Conservation (phyloP, 352 stramenopile species). For the Pythium brachiatum region DNA sequence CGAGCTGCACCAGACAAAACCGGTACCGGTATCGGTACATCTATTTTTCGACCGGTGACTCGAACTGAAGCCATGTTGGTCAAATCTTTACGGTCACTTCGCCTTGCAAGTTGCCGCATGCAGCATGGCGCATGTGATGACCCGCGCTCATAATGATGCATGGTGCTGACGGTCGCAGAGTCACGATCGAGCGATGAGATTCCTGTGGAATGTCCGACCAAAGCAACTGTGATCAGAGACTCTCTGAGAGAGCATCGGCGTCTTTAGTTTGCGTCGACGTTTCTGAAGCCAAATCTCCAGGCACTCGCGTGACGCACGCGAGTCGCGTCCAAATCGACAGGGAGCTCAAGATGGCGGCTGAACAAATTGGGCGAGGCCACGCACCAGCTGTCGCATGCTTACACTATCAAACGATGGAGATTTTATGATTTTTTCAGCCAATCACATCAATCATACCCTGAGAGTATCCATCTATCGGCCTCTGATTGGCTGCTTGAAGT, state of each 20-base stretch:
- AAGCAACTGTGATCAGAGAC: background rate
- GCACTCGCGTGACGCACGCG: background rate
- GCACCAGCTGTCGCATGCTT: conserved; percentile 15
- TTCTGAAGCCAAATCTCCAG: background rate
- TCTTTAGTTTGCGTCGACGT: background rate
- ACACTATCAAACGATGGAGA: conserved; percentile 2
- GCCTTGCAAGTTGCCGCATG: no score
- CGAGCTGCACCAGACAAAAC: no score
- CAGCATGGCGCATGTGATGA: no score
- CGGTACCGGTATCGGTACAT: no score
- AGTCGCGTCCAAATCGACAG: background rate
- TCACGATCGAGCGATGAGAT: no score
- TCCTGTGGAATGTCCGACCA: no score
- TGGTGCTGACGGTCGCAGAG: no score
- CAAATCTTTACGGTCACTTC: no score
- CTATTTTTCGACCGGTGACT: no score
- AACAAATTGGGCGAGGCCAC: background rate
- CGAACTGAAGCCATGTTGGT: no score
- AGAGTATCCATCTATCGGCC: conserved; percentile 12
- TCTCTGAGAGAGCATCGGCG: no score
- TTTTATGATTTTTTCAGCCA: conserved; percentile 7
- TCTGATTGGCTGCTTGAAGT: conserved; percentile 6
- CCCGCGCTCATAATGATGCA: no score
- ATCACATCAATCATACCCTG: background rate
- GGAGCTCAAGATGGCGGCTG: background rate